Base-by-base conservation (phyloP, 495 filamentous ascomycete species). In the Lichenothelia convexa region DNA sequence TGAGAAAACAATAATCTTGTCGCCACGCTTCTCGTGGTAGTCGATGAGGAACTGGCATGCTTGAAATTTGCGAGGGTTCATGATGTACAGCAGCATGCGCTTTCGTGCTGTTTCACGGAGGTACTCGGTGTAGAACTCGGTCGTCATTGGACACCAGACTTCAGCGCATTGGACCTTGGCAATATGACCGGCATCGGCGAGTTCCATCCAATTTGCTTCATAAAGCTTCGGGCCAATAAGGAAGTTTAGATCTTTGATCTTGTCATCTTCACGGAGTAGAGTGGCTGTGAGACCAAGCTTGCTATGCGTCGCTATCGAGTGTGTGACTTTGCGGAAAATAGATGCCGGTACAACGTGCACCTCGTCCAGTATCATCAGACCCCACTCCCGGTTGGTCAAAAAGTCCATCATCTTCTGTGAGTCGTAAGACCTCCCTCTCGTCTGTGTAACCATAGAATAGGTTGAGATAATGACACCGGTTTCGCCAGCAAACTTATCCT, bases 171-270 rank as follows among this genome's bases (percentile, higher is more conserved):
- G 89, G 1, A 97, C 89, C 46, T 82, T 83, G 29, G 89, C 89
- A 50, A 97, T 97, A 53, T 95, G 89, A 11, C 89, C 89, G 55
- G 93, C 81, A 40, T 94, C 80, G 0, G 86, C 85, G 29, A 97
- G 70, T 55, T 97, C 87, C 80, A 95, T 93, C 89, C 89, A 97
- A 54, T 97, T 97, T 18, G 89, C 89, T 53, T 97, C 89, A 56
- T 93, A 97, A 1, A 97, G 67, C 50, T 97, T 97, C 3, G 89
- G 89, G 0, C 89, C 89, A 54, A 97, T 95, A 48, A 97, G 63
- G 54, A 94, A 95, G 55, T 97, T 97, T 34, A 97, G 62, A 65
- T 95, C 86, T 16, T 78, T 79, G 47, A 97, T 95, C 59, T 94
- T 94, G 66, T 97, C 86, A 52, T 97, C 89, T 53, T 97, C 89